Base-by-base conservation (phyloP, 139 green algal species). In the Micractinium conductrix region DNA sequence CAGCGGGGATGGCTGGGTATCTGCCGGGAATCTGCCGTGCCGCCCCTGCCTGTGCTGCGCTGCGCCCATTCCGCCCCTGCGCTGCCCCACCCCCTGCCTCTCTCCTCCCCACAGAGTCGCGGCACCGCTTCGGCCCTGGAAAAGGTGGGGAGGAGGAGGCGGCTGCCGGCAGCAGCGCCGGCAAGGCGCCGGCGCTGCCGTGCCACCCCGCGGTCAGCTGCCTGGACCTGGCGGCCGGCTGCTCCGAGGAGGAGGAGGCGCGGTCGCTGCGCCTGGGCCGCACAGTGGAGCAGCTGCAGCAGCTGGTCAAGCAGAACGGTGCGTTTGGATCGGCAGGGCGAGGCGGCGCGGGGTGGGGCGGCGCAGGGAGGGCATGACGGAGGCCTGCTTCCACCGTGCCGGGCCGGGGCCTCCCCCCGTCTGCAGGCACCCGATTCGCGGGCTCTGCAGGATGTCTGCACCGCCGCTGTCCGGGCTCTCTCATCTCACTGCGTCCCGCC, bases 211-310 rank as follows among this genome's bases (percentile, higher is more conserved):
- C 12, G 2, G 40, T 4, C 28, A 83, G 78, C 78, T 40, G 60
- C 62, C 14, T 5, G 16, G 78, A 73, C 35, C 78, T 73, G 2
- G 42, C 21, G 4, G 58, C 65, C 65, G 65, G 65, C 33, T 72
- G 33, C 1, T 40, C 33, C 65, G 40, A 21, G 26, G 40, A 24
- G 14, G 79, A 84, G 17, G 65, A 26, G 3, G 78, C 74, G 78
- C 43, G 60, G 14, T 65, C 60, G 38, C 14, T 62, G 50, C 40
- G 60, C 45, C 76, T 89, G 43, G 70, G 43, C 30, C 55, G 40
- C 55, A 89, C 85, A 9, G 76, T 89, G 48, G 38, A 75, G 55
- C 85, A 89, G 62, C 85, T 89, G 63, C 70, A 30, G 8, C 28
- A 79, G 44, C 79, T 89, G 79, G 80, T 86, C 14, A 58, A 83